phyloP scores from a whole-genome alignment of 108 stramenopile species.

The Epipyxis sp. region DNA sequence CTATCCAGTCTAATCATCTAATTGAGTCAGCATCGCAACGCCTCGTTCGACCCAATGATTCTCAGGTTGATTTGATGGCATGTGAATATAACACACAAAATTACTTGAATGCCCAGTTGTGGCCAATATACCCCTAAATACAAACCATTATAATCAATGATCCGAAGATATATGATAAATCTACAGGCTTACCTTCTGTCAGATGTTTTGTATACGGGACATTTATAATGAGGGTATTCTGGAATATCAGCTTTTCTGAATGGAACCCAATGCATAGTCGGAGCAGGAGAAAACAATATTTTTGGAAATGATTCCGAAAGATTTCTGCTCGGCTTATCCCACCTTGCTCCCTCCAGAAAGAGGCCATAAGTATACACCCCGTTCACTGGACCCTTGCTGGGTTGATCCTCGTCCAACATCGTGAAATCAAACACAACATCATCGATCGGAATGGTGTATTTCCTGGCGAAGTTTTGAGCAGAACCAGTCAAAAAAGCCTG shows the following conservation, averaged over 20 bases:
- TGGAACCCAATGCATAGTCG: conserved; percentile 57
- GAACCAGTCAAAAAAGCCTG: conserved; percentile 62
- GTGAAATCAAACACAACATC: conserved; percentile 58
- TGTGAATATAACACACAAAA: conserved; percentile 54
- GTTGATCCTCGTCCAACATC: conserved; percentile 33
- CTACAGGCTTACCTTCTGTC: background rate
- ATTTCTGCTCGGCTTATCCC: conserved; percentile 42
- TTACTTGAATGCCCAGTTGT: conserved; percentile 63
- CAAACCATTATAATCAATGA: conserved; percentile 34
- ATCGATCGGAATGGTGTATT: conserved; percentile 62
- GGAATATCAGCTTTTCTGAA: conserved; percentile 34
- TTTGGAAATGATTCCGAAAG: conserved; percentile 60
- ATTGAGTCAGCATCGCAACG: conserved; percentile 51
- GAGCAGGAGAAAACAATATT: conserved; percentile 52
- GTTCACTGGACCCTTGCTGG: conserved; percentile 35
- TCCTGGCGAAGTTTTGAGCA: conserved; percentile 61
- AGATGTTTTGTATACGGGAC: conserved; percentile 62
- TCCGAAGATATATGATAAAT: background rate
- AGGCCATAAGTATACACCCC: conserved; percentile 61
- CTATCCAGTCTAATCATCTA: conserved; percentile 52
- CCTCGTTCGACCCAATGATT: conserved; percentile 56
- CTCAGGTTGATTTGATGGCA: conserved; percentile 33
- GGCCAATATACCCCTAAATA: conserved; percentile 55
- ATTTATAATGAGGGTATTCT: conserved; percentile 48
- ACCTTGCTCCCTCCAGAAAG: conserved; percentile 64